Conservation (phyloP, 2,329 filamentous ascomycete genomes). For the Colletotrichum higginsianum region DNA sequence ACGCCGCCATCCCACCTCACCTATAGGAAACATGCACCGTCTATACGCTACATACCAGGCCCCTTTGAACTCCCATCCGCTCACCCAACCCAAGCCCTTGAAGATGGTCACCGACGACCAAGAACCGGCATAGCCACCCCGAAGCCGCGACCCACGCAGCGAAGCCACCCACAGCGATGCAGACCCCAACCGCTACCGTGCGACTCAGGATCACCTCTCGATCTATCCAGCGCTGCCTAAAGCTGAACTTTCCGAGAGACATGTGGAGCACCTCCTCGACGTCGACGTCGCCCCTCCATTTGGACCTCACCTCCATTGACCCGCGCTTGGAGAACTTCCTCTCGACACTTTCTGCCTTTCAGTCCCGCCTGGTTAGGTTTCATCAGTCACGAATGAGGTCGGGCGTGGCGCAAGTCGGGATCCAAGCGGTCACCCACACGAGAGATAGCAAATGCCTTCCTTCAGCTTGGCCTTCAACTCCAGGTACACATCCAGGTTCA, state of each 20-base stretch:
- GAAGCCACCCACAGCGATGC: slow-evolving; percentile 46
- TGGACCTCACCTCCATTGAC: slow-evolving; percentile 33
- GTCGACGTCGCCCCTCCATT: slow-evolving; percentile 29
- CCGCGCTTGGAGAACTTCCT: slow-evolving; percentile 27
- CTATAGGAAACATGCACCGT: neutral
- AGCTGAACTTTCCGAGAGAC: slow-evolving; percentile 50
- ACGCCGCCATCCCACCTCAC: neutral
- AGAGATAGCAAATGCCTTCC: slow-evolving; percentile 79
- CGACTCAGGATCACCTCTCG: slow-evolving; percentile 47
- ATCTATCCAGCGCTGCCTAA: slow-evolving; percentile 52
- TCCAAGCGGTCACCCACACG: slow-evolving; percentile 64
- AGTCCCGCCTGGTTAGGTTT: slow-evolving; percentile 29
- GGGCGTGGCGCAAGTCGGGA: neutral
- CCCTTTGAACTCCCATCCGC: neutral
- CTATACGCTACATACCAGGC: neutral
- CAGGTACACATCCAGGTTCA: slow-evolving; percentile 84
- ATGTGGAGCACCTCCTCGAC: slow-evolving; percentile 52
- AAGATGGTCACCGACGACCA: neutral
- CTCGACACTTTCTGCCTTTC: slow-evolving; percentile 31
- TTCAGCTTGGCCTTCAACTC: slow-evolving; percentile 84
- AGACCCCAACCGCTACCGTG: slow-evolving; percentile 44
- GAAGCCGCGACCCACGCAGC: slow-evolving; percentile 37
- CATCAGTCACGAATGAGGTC: neutral
- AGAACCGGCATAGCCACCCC: slow-evolving; percentile 20
- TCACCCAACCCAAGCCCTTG: neutral